These are phyloP conservation scores for Phytophthora kernoviae DNA, from an alignment of 352 stramenopile species.

Conservation along the genomic window DNA sequence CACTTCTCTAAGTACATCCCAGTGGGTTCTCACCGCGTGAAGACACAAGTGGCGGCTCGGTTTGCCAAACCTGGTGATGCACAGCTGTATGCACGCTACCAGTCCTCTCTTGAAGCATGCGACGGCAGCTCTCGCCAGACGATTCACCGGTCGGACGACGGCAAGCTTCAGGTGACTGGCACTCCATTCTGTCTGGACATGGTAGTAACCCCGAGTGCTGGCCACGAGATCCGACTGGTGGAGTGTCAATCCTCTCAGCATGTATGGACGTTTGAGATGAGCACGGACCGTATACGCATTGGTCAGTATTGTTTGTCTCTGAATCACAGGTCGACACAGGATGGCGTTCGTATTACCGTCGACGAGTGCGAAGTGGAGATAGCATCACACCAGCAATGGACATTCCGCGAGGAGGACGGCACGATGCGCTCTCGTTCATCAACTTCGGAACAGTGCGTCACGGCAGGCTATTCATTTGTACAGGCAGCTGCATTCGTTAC, in stretches of 20 bases:
- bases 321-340: slow-evolving; percentile 48
- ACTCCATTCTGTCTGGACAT: too few relatives aligned
- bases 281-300: slow-evolving; percentile 42
- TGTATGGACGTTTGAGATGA: slow-evolving; percentile 48
- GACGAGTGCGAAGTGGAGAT: slow-evolving; percentile 31
- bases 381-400: slow-evolving; percentile 43
- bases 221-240: slow-evolving; percentile 50
- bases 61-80: too few relatives aligned
- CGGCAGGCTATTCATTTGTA: slow-evolving; percentile 64
- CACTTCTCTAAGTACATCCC: too few relatives aligned
- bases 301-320: slow-evolving; percentile 49
- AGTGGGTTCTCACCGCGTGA: too few relatives aligned
- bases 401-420: slow-evolving; percentile 35
- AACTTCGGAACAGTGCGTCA: slow-evolving; percentile 51
- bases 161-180: slow-evolving; percentile 39
- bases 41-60: too few relatives aligned
- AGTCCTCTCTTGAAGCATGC: too few relatives aligned
- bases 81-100: too few relatives aligned
- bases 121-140: too few relatives aligned
- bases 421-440: slow-evolving; percentile 35
- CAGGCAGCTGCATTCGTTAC: slow-evolving; percentile 61
- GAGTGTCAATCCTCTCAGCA: slow-evolving; percentile 58
- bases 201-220: slow-evolving; percentile 4
- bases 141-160: slow-evolving; percentile 44
- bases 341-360: slow-evolving; percentile 41